Base-by-base conservation (phyloP, 345 rosid species). In the Cardamine resedifolia region DNA sequence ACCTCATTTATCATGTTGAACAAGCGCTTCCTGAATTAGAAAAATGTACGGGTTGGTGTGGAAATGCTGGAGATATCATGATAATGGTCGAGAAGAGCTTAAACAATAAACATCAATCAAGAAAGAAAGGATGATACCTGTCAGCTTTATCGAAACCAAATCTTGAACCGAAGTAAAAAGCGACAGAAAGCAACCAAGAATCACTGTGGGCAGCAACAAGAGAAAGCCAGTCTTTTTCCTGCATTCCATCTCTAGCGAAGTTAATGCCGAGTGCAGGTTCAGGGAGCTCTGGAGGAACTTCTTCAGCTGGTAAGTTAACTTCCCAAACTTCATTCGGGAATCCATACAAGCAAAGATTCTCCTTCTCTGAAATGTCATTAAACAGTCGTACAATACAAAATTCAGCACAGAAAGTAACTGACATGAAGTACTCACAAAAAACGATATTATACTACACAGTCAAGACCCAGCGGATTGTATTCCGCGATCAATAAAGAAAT, bases 201-300 rank as follows among this genome's bases (percentile, higher is more conserved):
- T 91, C 96, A 67, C 97, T 86, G 48, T 91, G 97, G 70, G 86
- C 92, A 80, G 97, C 84, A 70, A 90, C 90, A 49, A 88, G 81
- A 64, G 96, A 82, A 61, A 91, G 64, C 97, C 97, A 91, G 57
- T 89, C 96, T 78, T 85, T 89, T 75, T 81, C 88, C 73, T 71
- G 83, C 91, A 89, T 87, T 26, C 93, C 97, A 72, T 91, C 96
- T 78, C 96, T 82, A 5, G 96, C 90, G 70, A 91, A 87, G 82
- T 91, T 91, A 69, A 91, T 91, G 63, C 97, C 97, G 30, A 91
- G 81, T 10, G 90, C 93, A 68, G 97, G 97, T 75, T 91, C 97
- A 3, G 97, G 97, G 36, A 91, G 86, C 86, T 91, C 97, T 0
- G 97, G 92, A 56, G 96, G 97, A 43, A 91, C 93, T 79, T 91